Evolutionary conservation across 2,329 filamentous ascomycete species (phyloP).

Genomic region (Cephalotrichum gorgonifer): DNA sequence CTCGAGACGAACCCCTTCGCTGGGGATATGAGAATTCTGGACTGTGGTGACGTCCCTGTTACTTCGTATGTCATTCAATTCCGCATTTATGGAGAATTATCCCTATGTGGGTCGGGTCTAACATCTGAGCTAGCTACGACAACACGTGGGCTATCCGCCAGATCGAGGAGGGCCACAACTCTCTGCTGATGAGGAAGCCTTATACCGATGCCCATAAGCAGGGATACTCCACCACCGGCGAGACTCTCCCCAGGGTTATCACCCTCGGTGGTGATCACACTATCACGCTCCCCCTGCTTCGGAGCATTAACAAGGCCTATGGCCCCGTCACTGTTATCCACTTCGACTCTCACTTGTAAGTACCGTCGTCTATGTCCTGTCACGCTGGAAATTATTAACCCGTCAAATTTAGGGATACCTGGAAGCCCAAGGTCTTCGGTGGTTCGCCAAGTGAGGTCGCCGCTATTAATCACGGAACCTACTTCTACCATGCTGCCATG

Average conservation of each 20-base stretch:
- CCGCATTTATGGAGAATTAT: not conserved
- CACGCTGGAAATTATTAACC: slow-evolving; percentile 8
- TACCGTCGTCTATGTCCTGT: slow-evolving; percentile 1
- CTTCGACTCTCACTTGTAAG: slow-evolving; percentile 61
- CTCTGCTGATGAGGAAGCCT: slow-evolving; percentile 43
- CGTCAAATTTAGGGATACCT: not conserved
- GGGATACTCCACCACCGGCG: slow-evolving; percentile 22
- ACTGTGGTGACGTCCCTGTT: slow-evolving; percentile 86
- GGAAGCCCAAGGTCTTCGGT: slow-evolving; percentile 80
- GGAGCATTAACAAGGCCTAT: slow-evolving; percentile 53
- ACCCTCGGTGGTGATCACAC: not conserved
- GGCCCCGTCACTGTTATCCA: slow-evolving; percentile 59
- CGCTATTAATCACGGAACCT: slow-evolving; percentile 76
- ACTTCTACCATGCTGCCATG: slow-evolving; percentile 74
- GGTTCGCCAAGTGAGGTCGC: slow-evolving; percentile 68
- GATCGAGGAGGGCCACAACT: slow-evolving; percentile 71
- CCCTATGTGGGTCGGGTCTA: not conserved
- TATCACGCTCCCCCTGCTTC: slow-evolving; percentile 9
- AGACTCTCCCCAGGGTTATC: not conserved
- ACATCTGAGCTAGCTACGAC: slow-evolving; percentile 41
- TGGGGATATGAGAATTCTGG: slow-evolving; percentile 67
- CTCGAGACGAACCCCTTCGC: slow-evolving; percentile 74
- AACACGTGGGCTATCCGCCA: slow-evolving; percentile 71
- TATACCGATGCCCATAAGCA: slow-evolving; percentile 20
- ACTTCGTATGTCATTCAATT: slow-evolving; percentile 58